A percentile compares a stretch with the other conserved stretches of the same genome.
These are phyloP conservation scores for Metschnikowia rubicola DNA, from an alignment of 805 yeast species.

Conservation along the genomic window DNA sequence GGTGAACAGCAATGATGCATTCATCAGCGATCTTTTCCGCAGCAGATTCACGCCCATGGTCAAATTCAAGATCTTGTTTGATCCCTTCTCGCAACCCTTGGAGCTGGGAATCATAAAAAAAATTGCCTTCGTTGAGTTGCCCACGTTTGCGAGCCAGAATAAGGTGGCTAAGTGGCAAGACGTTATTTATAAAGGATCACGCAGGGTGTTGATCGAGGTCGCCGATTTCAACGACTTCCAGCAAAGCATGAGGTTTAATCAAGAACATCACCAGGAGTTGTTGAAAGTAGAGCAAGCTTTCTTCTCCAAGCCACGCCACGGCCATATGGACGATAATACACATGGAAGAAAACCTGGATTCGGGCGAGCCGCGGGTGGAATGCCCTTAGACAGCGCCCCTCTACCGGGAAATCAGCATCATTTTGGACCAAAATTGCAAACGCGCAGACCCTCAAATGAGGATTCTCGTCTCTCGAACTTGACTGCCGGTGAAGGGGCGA, in stretches of 20 bases:
- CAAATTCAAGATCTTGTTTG: slow-evolving; percentile 62
- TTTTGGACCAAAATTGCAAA: slow-evolving; percentile 9
- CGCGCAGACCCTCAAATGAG: slow-evolving; percentile 1
- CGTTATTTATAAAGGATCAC: slow-evolving; percentile 43
- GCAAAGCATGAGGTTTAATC: slow-evolving; percentile 37
- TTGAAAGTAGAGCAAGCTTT: slow-evolving; percentile 30
- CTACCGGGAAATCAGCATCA: slow-evolving; percentile 4
- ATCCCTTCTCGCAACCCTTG: slow-evolving; percentile 38
- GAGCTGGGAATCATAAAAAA: slow-evolving; percentile 42
- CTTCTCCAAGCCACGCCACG: slow-evolving; percentile 16
- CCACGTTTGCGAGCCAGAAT: slow-evolving; percentile 47
- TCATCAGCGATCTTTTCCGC: slow-evolving; percentile 56
- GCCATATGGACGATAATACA: slow-evolving; percentile 8
- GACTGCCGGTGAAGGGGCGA: not conserved
- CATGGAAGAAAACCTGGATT: slow-evolving; percentile 5
- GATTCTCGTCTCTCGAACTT: not conserved
- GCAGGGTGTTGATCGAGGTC: slow-evolving; percentile 36
- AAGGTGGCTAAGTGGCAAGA: slow-evolving; percentile 65
- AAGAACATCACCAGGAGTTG: slow-evolving; percentile 31
- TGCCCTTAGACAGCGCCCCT: slow-evolving; percentile 13
- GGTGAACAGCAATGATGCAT: slow-evolving; percentile 46
- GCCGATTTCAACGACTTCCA: slow-evolving; percentile 43
- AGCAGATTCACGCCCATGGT: slow-evolving; percentile 57
- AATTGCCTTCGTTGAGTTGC: slow-evolving; percentile 62
- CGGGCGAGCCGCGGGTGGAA: slow-evolving; percentile 14